Evolutionary conservation across 306 rosid genomes (phyloP), one percentile per base, ranked within the genome.

Genomic region (Trifolium fragiferum): DNA sequence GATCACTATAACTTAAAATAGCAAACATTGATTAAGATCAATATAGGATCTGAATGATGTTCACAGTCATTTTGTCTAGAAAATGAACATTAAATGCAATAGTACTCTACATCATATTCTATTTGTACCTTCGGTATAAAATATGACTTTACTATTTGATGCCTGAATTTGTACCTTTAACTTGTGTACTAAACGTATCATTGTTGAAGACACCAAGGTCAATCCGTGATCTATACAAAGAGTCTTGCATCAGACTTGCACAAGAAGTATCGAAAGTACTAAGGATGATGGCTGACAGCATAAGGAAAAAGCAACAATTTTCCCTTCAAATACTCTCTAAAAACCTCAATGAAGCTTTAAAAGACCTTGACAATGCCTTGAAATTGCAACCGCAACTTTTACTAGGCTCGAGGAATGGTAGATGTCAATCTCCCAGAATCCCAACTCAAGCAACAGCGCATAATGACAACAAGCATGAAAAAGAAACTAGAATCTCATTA

Each of bases 321-420:
- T 86, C 90, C 8, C 89, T 86, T 0, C 84, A 83, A 49, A 74
- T 64, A 61, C 90, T 92, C 73, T 89, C 96, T 0, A 88, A 83
- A 41, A 83, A 77, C 69, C 90, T 89, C 55, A 82, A 87, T n/a
- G 81, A 86, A 74, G 90, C 96, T 19, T 72, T 92, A 69, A 68
- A 83, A 80, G 90, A 90, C 80, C 89, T 92, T 0, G 84, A 92
- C 80, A 57, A 55, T 4, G 94, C 92, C 47, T 81, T 90, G 50
- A 89, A 89, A 68, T 90, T 94, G 16, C 94, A 90, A 37, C 96
- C 98, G 3, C 87, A 89, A 53, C 89, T 85, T 23, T 76, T 90
- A 79, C 88, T 90, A 1, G 92, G 93, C 68, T 54, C 94, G 13
- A 87, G 78, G 66, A 84, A 75, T 46, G 76, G 78, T 77, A 78